These are phyloP conservation scores for Xerocomus tenax DNA, from an alignment of 1,284 basidiomycete genomes.

Conservation along the genomic window DNA sequence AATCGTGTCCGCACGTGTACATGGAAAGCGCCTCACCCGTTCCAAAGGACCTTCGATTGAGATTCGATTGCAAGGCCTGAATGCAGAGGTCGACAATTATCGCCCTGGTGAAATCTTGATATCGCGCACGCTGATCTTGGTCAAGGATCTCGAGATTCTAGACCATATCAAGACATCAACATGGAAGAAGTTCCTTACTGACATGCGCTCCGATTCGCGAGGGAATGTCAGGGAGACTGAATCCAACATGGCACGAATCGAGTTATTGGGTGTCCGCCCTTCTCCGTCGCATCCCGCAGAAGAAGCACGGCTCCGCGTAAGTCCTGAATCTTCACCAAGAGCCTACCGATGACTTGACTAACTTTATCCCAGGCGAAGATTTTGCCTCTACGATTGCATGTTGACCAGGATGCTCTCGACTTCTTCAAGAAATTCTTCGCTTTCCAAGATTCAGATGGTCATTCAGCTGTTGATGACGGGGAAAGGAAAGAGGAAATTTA, in stretches of 20 bases:
- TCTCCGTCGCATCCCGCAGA: conserved; percentile 57
- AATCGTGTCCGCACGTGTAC: conserved; percentile 37
- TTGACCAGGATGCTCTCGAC: conserved; percentile 97
- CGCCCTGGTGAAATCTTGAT: conserved; percentile 48
- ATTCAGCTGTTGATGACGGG: conserved; percentile 31
- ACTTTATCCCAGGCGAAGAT: conserved; percentile 62
- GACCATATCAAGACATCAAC: conserved; percentile 98
- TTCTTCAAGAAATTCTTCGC: conserved; percentile 95
- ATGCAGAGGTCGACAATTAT: conserved; percentile 63
- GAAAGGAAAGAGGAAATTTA: conserved; percentile 51
- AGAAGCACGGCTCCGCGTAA: conserved; percentile 76
- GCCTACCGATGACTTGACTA: not conserved
- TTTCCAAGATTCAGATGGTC: conserved; percentile 62
- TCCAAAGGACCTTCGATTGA: conserved; percentile 79
- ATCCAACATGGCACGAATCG: conserved; percentile 88
- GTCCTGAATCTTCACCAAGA: conserved; percentile 21
- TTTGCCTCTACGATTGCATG: conserved; percentile 82
- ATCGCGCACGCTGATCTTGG: conserved; percentile 57
- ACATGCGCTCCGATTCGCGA: conserved; percentile 69
- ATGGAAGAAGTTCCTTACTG: conserved; percentile 94
- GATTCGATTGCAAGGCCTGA: conserved; percentile 62
- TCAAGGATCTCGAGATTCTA: conserved; percentile 77
- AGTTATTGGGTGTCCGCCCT: conserved; percentile 68
- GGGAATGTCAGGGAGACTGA: conserved; percentile 83
- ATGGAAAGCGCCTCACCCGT: conserved; percentile 61